Evolutionary conservation across 2,329 filamentous ascomycete species (phyloP), one percentile per base, ranked within the genome.

Genomic region (Paecilomyces formosus): DNA sequence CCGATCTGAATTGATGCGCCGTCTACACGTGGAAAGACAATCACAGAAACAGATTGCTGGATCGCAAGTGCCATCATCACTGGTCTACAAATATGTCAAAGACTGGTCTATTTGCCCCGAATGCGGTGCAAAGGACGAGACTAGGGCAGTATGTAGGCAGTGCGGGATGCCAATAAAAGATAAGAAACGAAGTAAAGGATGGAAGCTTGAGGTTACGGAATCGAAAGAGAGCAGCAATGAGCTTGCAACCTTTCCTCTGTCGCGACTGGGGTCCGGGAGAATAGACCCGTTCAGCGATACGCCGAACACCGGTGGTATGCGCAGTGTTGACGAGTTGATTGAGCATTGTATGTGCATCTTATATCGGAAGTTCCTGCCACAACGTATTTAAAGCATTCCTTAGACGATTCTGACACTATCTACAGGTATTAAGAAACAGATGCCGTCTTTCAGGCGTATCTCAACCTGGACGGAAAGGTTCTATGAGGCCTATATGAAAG

Each of bases 1-100:
- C 3, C 60, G 60, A 18, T 61, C 60, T 51, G 57, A 60, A 55
- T 54, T 61, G 57, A 61, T 61, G 60, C 60, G 60, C 26, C 60
- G 60, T 11, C 52, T 61, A 5, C 60, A 61, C 35, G 35, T 57
- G 33, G 56, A 59, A 22, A 61, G 59, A 26, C 56, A 61, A 24
- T 24, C 51, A 35, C 55, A 39, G 9, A 18, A 35, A 56, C 30
- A 39, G 3, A 31, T 45, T 18, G 13, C 53, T 12, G 49, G 49
- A 26, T n/a, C 49, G 18, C 21, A 52, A 7, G 49, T 21, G 1
- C 13, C 49, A 12, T 26, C 24, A 26, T 52, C 49, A 52, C 22
- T 11, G 3, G 18, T 24, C 49, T 24, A 15, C 4, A n/a, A 26
- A 22, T 18, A 12, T 26, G 49, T 12, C 4, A 18, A 52, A 12